phyloP scores from a whole-genome alignment of 2,329 filamentous ascomycete genomes.

The Diplodia seriata region DNA sequence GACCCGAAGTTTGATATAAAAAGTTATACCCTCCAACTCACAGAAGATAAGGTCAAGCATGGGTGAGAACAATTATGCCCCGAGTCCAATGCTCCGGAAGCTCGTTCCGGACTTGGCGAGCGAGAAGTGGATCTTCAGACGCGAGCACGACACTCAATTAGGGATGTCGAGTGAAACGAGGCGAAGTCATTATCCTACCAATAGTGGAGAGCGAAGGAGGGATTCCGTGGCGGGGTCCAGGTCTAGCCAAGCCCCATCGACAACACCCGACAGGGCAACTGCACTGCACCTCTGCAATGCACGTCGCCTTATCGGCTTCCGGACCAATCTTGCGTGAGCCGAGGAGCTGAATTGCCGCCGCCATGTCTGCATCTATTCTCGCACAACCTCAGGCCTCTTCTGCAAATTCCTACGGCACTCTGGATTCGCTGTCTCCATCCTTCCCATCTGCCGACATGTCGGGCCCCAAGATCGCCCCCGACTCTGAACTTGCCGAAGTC shows the following conservation, averaged over 20 bases:
- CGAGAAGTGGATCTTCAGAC: neutral
- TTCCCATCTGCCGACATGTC: neutral
- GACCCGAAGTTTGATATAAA: neutral
- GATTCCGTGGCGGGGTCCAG: slow-evolving; percentile 4
- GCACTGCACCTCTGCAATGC: slow-evolving; percentile 13
- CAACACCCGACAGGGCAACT: neutral
- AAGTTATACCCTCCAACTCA: neutral
- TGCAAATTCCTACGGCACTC: slow-evolving; percentile 24
- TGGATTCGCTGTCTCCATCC: neutral
- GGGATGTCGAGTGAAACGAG: too few species aligned
- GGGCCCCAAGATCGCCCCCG: neutral
- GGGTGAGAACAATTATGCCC: neutral
- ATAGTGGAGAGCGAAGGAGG: neutral
- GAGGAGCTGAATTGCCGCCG: slow-evolving; percentile 9
- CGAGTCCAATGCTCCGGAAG: neutral
- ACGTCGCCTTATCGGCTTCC: slow-evolving; percentile 9
- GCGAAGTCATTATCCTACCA: neutral
- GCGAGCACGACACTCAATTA: neutral
- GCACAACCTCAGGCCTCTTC: neutral
- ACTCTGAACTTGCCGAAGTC: neutral
- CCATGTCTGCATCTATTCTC: slow-evolving; percentile 11
- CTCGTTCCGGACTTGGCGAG: neutral
- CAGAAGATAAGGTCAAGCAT: neutral
- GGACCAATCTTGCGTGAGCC: neutral
- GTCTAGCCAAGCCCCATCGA: slow-evolving; percentile 4